phyloP scores from a whole-genome alignment of 257 asterid species.

The Solanum habrochaites region DNA sequence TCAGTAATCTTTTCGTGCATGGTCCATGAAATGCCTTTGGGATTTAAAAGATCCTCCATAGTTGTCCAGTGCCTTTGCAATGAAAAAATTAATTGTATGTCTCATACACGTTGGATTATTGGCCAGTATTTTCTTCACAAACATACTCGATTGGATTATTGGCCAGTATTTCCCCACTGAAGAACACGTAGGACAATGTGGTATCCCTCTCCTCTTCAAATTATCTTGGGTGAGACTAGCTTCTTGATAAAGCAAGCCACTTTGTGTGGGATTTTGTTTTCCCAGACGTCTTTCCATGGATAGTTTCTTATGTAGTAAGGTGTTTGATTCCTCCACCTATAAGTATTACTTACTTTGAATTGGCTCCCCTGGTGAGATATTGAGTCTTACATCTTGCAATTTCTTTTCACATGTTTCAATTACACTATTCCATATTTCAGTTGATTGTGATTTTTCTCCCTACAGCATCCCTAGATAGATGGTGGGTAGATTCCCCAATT shows the following conservation, averaged over 20 bases:
- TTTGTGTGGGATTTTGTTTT: not conserved
- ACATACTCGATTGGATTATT: too few relatives aligned
- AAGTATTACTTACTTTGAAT: not conserved
- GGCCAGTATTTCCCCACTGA: not conserved
- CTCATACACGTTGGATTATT: not conserved
- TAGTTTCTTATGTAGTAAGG: not conserved
- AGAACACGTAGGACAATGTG: not conserved
- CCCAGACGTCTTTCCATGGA: not conserved
- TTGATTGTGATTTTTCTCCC: not conserved
- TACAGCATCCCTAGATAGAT: not conserved
- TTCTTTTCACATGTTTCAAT: not conserved
- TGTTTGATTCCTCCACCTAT: not conserved
- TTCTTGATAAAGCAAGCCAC: not conserved
- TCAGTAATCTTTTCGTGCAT: not conserved
- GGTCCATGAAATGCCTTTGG: not conserved
- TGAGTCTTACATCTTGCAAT: not conserved
- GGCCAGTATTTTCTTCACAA: not conserved
- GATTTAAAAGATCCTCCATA: not conserved
- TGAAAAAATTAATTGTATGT: not conserved
- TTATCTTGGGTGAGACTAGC: not conserved
- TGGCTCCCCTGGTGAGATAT: not conserved
- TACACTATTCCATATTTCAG: not conserved
- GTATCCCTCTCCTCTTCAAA: not conserved
- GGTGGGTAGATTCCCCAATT: not conserved
- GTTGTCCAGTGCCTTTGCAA: not conserved